Evolutionary conservation across 169 alveolate species (phyloP).

Genomic region (Neospora caninum): DNA sequence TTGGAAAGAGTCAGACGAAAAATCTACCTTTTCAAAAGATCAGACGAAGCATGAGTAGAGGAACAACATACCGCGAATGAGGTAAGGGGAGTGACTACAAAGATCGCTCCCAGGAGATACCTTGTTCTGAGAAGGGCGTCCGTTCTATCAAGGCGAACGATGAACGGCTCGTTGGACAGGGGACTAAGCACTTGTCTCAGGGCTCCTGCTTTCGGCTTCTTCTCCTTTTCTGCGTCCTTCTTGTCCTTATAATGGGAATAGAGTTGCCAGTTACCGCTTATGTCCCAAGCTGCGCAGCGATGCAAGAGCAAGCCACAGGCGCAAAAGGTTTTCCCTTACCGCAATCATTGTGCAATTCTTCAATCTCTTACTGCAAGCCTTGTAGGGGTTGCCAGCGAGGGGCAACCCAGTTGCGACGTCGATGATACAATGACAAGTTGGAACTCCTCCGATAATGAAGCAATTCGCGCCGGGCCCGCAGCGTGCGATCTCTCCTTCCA

Average conservation of each 20-base stretch:
- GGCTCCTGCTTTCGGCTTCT: conserved; percentile 26
- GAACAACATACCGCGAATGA: conserved; percentile 38
- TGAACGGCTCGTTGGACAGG: conserved; percentile 72
- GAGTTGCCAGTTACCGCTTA: conserved; percentile 78
- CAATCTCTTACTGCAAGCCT: conserved; percentile 69
- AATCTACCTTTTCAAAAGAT: background rate
- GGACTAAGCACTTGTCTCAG: conserved; percentile 66
- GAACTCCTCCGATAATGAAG: conserved; percentile 72
- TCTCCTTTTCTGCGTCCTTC: conserved; percentile 27
- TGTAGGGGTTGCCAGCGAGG: conserved; percentile 79
- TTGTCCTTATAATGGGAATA: conserved; percentile 34
- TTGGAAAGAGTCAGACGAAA: background rate
- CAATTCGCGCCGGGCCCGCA: conserved; percentile 81
- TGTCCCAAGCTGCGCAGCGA: conserved; percentile 72
- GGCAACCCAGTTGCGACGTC: conserved; percentile 76
- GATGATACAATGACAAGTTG: conserved; percentile 76
- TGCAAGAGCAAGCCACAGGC: background rate
- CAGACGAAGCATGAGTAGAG: background rate
- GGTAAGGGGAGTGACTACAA: conserved; percentile 72
- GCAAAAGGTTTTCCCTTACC: background rate
- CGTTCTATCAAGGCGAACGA: conserved; percentile 72
- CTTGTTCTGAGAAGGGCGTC: conserved; percentile 74
- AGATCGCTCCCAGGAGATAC: conserved; percentile 74
- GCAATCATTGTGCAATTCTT: background rate
- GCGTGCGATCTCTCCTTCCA: conserved; percentile 74